A percentile compares a stretch with the other conserved stretches of the same genome.
These are phyloP conservation scores for Didymella pomorum DNA, from an alignment of 2,329 filamentous ascomycete species.

Conservation along the genomic window DNA sequence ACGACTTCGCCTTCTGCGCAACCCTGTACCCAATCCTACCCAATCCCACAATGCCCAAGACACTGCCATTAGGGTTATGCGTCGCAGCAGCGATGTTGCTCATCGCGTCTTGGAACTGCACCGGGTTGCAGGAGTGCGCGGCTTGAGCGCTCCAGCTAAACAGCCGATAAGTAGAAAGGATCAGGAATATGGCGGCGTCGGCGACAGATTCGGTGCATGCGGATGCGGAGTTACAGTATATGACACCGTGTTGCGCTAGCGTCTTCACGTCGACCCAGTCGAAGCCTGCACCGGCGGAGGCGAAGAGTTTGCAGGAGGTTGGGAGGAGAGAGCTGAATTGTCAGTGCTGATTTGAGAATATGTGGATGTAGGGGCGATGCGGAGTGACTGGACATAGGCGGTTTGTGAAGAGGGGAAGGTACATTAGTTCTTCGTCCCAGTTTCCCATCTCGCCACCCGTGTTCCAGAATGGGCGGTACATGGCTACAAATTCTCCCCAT, in stretches of 20 bases:
- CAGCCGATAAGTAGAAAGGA: constrained; percentile 73
- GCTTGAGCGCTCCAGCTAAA: constrained; percentile 70
- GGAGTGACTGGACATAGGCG: neutral
- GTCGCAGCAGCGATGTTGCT: constrained; percentile 65
- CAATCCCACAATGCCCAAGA: constrained; percentile 73
- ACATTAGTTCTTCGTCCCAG: constrained; percentile 67
- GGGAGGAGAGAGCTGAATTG: constrained; percentile 53
- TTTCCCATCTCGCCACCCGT: constrained; percentile 71
- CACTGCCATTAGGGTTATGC: constrained; percentile 68
- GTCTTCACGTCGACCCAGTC: constrained; percentile 69
- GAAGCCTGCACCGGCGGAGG: constrained; percentile 68
- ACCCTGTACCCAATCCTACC: constrained; percentile 64
- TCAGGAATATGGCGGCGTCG: constrained; percentile 73
- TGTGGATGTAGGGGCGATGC: too few species aligned
- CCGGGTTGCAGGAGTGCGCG: constrained; percentile 57
- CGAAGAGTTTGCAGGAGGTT: constrained; percentile 62
- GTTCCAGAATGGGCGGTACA: constrained; percentile 69
- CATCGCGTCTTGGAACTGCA: constrained; percentile 67
- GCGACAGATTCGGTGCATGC: constrained; percentile 77
- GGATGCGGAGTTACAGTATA: constrained; percentile 77
- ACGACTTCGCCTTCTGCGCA: constrained; percentile 66
- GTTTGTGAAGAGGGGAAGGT: constrained; percentile 6
- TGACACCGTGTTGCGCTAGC: constrained; percentile 68
- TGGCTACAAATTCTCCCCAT: constrained; percentile 56
- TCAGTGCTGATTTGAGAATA: neutral